A percentile compares a stretch with the other conserved stretches of the same genome.
Conservation (phyloP, 768 basidiomycete genomes). For the Boletus barrowsii region DNA sequence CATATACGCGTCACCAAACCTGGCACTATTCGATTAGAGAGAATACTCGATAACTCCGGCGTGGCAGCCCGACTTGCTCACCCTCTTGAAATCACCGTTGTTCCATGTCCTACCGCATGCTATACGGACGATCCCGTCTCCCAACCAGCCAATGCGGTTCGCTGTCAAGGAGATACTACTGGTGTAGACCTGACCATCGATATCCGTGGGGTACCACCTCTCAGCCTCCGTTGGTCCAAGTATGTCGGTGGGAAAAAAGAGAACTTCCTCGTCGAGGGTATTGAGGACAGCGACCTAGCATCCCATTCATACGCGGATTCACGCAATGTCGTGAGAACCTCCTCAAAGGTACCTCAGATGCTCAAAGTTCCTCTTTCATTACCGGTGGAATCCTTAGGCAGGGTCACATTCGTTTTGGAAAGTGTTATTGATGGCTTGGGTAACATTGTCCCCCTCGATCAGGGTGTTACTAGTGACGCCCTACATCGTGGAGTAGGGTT, state of each 20-base stretch:
- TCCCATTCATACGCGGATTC: conserved; percentile 27
- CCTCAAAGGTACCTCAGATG: conserved; percentile 44
- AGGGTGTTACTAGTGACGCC: conserved; percentile 25
- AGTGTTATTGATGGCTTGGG: conserved; percentile 81
- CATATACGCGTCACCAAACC: conserved; percentile 73
- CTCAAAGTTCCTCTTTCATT: conserved; percentile 68
- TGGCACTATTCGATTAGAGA: conserved; percentile 71
- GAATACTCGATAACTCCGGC: conserved; percentile 65
- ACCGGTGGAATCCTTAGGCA: conserved; percentile 59
- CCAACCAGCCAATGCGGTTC: conserved; percentile 42
- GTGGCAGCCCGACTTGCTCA: conserved; percentile 71
- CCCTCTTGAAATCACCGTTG: conserved; percentile 63
- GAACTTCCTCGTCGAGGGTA: conserved; percentile 78
- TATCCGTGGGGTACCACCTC: conserved; percentile 70
- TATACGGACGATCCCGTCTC: conserved; percentile 46
- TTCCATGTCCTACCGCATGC: conserved; percentile 77
- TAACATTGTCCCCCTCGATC: conserved; percentile 57
- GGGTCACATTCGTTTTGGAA: conserved; percentile 72
- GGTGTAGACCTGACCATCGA: conserved; percentile 57
- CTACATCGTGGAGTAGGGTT: conserved; percentile 25
- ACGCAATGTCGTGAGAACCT: conserved; percentile 20
- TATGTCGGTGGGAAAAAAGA: conserved; percentile 65
- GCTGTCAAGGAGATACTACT: conserved; percentile 67
- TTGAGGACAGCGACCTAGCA: conserved; percentile 55
- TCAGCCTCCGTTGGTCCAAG: conserved; percentile 75